Percentiles rank a stretch among this genome's conserved stretches.
phyloP scores from a whole-genome alignment of 805 yeast genomes.

The Sporopachydermia lactativora region DNA sequence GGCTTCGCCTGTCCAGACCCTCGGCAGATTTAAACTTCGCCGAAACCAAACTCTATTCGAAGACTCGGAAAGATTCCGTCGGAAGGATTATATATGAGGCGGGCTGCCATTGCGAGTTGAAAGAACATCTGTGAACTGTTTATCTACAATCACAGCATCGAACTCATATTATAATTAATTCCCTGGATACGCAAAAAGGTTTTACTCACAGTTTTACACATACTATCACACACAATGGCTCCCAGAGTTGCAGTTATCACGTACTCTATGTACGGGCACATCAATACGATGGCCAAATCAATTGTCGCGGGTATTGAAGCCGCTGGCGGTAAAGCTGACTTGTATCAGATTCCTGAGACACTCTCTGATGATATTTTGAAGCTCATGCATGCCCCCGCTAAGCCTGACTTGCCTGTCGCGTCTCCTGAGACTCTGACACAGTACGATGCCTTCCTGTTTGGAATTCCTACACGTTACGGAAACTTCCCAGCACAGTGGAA shows the following conservation, averaged over 20 bases:
- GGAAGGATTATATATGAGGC: no score
- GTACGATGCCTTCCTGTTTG: slow-evolving; percentile 75
- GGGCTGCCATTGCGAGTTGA: no score
- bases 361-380: slow-evolving; percentile 42
- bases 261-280: slow-evolving; percentile 73
- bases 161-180: no score
- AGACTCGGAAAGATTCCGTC: no score
- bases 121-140: no score
- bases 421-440: slow-evolving; percentile 39
- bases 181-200: no score
- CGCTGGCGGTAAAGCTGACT: slow-evolving; percentile 54
- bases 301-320: slow-evolving; percentile 53
- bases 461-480: slow-evolving; percentile 81
- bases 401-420: slow-evolving; percentile 46
- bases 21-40: no score
- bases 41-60: no score
- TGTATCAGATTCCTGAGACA: slow-evolving; percentile 71
- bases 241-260: slow-evolving; percentile 33
- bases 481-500: slow-evolving; percentile 65
- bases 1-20: no score
- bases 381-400: slow-evolving; percentile 48
- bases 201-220: no score
- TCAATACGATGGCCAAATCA: slow-evolving; percentile 51
- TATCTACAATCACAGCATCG: no score
- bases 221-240: no score